Evolutionary conservation across 495 filamentous ascomycete species (phyloP), one percentile per base, ranked within the genome.

Genomic region (Thozetella sp.): DNA sequence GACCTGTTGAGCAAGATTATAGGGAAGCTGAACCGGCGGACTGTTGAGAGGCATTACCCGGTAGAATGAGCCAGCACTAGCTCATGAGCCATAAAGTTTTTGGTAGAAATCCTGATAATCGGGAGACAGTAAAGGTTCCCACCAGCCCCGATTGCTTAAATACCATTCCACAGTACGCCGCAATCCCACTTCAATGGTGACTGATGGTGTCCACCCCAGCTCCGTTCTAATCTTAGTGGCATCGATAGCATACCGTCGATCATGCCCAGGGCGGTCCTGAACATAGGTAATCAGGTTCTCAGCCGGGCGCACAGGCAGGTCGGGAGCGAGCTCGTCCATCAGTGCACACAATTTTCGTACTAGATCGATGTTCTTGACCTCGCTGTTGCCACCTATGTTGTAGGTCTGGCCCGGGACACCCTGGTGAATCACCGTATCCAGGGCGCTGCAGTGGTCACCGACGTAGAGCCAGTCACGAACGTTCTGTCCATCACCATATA

Each of bases 231-330:
- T 48, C 43, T 48, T 48, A n/a, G 43, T 20, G n/a, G 43, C 43
- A 48, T 48, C 43, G 43, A 48, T 48, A n/a, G 43, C 43, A 48
- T 48, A 48, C 11, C 43, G 43, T 10, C 43, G 43, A 48, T 48
- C 43, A 19, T 48, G 43, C 4, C 43, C 43, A 3, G 43, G 9
- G 20, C 43, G 43, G 20, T 48, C 43, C 20, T 20, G 12, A 3
- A 48, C 43, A 20, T 48, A 20, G n/a, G n/a, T 20, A n/a, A 48
- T 48, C 9, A 48, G 43, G 4, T n/a, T 48, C n/a, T 48, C n/a
- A 19, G 43, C 43, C 9, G 43, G 43, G 3, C n/a, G 43, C 43
- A 48, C 43, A n/a, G 43, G 43, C 43, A 48, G 43, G 10, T 19
- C 43, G 20, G 43, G 43, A 3, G 43, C 43, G 6, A 48, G 43